These are phyloP conservation scores for Chloromonas sp. DNA, from an alignment of 163 green algal genomes.

Conservation along the genomic window DNA sequence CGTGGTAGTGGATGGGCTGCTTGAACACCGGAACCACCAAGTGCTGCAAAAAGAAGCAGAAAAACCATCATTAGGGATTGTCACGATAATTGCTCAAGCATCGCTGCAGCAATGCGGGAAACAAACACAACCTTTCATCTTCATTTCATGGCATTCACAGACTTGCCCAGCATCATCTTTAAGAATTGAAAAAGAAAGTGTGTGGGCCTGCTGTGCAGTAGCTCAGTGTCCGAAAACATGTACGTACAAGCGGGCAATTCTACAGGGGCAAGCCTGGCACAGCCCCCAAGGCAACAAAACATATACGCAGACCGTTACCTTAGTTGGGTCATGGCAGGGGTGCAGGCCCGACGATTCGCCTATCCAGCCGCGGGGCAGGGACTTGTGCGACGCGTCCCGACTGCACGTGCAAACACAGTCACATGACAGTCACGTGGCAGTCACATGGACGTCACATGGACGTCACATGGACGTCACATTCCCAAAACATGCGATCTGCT, in stretches of 20 bases:
- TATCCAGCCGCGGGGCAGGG: slow-evolving; percentile 1
- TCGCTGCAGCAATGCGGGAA: not conserved
- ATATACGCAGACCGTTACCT: not conserved
- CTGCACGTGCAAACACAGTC: not conserved
- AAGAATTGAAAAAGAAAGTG: too few relatives aligned
- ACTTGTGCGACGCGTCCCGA: not conserved
- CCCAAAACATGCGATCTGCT: too few relatives aligned
- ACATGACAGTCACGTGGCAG: too few relatives aligned
- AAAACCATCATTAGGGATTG: not conserved
- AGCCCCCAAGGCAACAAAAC: too few relatives aligned
- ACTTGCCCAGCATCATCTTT: not conserved
- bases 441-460: too few relatives aligned
- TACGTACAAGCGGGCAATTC: too few relatives aligned
- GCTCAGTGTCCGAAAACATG: too few relatives aligned
- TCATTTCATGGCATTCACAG: not conserved
- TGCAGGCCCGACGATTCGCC: not conserved
- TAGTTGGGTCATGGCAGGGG: slow-evolving; percentile 16
- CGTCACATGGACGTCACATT: too few relatives aligned
- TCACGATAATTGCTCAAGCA: too few relatives aligned
- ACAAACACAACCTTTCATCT: not conserved
- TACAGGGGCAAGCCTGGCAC: too few relatives aligned
- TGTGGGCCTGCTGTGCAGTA: too few relatives aligned
- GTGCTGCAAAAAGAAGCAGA: slow-evolving; percentile 10
- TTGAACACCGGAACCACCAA: slow-evolving; percentile 23
- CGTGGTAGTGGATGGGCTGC: slow-evolving; percentile 6